phyloP scores from a whole-genome alignment of 2,329 filamentous ascomycete genomes.

The Xylaria sp. region DNA sequence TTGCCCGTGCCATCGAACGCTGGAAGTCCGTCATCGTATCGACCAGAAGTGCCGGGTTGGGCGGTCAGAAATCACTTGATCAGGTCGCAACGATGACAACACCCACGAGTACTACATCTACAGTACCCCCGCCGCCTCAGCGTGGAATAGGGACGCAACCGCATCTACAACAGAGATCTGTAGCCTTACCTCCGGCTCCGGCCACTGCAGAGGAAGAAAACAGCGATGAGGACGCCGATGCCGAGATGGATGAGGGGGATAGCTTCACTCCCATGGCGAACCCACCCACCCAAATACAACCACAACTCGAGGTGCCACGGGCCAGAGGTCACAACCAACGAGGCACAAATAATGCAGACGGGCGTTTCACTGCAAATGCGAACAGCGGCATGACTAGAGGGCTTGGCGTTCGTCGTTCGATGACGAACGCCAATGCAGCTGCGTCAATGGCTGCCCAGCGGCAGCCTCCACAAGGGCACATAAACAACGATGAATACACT shows the following conservation, averaged over 20 bases:
- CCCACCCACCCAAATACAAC: slow-evolving; percentile 45
- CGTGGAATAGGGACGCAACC: slow-evolving; percentile 38
- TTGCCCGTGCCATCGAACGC: slow-evolving; percentile 66
- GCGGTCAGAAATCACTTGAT: slow-evolving; percentile 61
- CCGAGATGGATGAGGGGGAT: slow-evolving; percentile 68
- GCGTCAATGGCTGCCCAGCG: slow-evolving; percentile 52
- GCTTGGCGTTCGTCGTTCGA: slow-evolving; percentile 56
- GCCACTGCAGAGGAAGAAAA: slow-evolving; percentile 55
- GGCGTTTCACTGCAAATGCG: slow-evolving; percentile 57
- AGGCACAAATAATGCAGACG: slow-evolving; percentile 45
- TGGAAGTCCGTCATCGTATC: slow-evolving; percentile 71
- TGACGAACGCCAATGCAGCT: slow-evolving; percentile 59
- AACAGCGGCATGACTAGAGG: slow-evolving; percentile 50
- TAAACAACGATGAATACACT: slow-evolving; percentile 55
- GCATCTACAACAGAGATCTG: slow-evolving; percentile 39
- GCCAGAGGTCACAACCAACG: slow-evolving; percentile 54
- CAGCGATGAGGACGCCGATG: slow-evolving; percentile 57
- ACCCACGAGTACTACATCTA: slow-evolving; percentile 39
- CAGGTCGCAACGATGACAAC: slow-evolving; percentile 45
- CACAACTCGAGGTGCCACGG: slow-evolving; percentile 57
- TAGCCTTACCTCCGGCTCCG: slow-evolving; percentile 34
- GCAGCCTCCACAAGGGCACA: slow-evolving; percentile 49
- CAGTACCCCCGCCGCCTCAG: slow-evolving; percentile 31
- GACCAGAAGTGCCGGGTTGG: slow-evolving; percentile 60
- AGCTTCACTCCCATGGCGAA: slow-evolving; percentile 63